Conservation (phyloP, 306 rosid species). For the Quillaja saponaria region DNA sequence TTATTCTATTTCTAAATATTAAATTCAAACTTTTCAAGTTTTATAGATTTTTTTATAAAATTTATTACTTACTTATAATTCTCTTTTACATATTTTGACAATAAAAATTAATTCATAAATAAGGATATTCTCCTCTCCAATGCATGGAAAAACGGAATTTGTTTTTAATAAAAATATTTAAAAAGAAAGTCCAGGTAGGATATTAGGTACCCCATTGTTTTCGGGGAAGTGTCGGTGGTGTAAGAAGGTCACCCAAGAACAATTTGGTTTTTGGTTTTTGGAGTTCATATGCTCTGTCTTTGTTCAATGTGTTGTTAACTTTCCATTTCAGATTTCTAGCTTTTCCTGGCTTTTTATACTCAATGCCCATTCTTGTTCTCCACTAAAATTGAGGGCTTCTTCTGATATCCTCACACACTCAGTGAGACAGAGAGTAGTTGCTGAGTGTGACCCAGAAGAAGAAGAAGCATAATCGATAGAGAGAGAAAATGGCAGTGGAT, state of each 20-base stretch:
- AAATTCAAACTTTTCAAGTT: too few species aligned
- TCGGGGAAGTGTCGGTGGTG: constrained; percentile 61
- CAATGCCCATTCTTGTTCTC: neutral
- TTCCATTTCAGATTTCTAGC: neutral
- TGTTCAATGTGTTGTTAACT: constrained; percentile 23
- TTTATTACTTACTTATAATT: too few species aligned
- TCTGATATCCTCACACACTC: constrained; percentile 13
- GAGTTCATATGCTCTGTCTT: neutral
- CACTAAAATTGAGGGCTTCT: constrained; percentile 4
- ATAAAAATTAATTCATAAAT: too few species aligned
- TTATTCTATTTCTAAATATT: too few species aligned
- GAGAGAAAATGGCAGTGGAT: constrained; percentile 74
- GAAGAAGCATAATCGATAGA: constrained; percentile 12
- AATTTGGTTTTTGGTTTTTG: neutral
- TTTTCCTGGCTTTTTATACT: constrained; percentile 3
- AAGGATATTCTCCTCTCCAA: too few species aligned
- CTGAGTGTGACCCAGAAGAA: constrained; percentile 5
- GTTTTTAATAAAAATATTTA: neutral
- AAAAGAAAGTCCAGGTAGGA: constrained; percentile 15
- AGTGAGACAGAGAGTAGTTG: neutral
- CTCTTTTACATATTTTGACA: too few species aligned
- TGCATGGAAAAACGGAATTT: too few species aligned
- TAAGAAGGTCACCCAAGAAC: neutral
- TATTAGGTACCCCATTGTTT: constrained; percentile 47
- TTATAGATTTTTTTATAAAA: too few species aligned